phyloP scores from a whole-genome alignment of 164 flowering plant genomes.

The Chimonanthus salicifolius region DNA sequence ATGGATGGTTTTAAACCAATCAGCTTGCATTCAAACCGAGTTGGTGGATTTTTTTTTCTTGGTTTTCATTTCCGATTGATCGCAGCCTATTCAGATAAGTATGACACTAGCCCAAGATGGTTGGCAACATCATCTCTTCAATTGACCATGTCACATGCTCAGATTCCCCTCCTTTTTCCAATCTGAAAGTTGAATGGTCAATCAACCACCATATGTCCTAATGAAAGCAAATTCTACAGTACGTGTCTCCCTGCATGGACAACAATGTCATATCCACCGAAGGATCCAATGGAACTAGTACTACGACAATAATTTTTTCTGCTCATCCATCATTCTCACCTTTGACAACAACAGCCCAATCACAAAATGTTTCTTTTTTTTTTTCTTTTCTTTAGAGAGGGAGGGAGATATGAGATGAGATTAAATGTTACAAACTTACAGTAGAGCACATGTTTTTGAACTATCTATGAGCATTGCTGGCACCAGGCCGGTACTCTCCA shows the following conservation, averaged over 20 bases:
- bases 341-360: too few species aligned
- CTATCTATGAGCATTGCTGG: background rate
- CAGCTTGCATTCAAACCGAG: too few species aligned
- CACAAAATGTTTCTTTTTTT: background rate
- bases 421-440: background rate
- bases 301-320: background rate
- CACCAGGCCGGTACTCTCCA: constrained; percentile 14
- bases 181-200: background rate
- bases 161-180: too few species aligned
- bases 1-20: too few species aligned
- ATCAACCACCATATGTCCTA: background rate
- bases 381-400: background rate
- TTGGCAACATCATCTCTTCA: too few species aligned
- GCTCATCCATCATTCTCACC: background rate
- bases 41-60: too few species aligned
- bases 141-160: too few species aligned
- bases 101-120: too few species aligned
- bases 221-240: background rate
- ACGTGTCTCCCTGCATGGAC: background rate
- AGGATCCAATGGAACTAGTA: background rate
- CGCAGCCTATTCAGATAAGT: too few species aligned
- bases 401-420: background rate
- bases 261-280: background rate
- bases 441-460: background rate
- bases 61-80: too few species aligned